Base-by-base conservation (phyloP, 768 basidiomycete genomes). In the Tulasnella sp. region DNA sequence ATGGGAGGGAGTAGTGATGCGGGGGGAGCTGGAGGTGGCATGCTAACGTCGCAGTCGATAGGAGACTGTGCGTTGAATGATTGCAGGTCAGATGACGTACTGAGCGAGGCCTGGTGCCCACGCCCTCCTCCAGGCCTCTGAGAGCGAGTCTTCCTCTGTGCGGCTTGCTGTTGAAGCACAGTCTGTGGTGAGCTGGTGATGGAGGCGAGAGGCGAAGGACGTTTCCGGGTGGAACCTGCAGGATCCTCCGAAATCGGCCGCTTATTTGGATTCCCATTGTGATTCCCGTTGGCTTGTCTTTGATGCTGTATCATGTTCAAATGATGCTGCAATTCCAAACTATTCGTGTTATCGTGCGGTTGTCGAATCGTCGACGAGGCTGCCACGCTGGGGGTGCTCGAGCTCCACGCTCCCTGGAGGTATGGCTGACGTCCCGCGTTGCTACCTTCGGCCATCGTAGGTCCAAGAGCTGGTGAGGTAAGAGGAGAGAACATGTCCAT, bases 11-110 rank as follows among this genome's bases (percentile, higher is more conserved):
- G 57, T 7, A 38, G 60, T 34, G 34, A 64, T 19, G 66, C 48
- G 3, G 80, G 79, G 5, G 77, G 72, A 8, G 86, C 87, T 7
- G 90, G 88, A 0, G 92, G 91, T 1, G 89, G 89, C 90, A 93
- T 92, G 9, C 81, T 77, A 19, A 63, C 17, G 63, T 66, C 27
- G 31, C 73, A 70, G 71, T 94, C 92, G 1, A 94, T 89, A 1
- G 92, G 91, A 4, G 87, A 89, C 0, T 92, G 90, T 0, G 85
- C 82, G 65, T 87, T 84, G 10, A 66, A 49, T n/a, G 19, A 5
- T 48, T 48, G 46, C 11, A 11, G 46, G n/a, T 21, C 19, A 7
- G 7, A 29, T 58, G 56, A 41, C 29, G 56, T 49, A 22, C 56
- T 49, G 43, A 48, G 21, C 17, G 56, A 21, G 2, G 56, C 56